Evolutionary conservation across 169 alveolate genomes (phyloP).

Genomic region (Perkinsus olseni): DNA sequence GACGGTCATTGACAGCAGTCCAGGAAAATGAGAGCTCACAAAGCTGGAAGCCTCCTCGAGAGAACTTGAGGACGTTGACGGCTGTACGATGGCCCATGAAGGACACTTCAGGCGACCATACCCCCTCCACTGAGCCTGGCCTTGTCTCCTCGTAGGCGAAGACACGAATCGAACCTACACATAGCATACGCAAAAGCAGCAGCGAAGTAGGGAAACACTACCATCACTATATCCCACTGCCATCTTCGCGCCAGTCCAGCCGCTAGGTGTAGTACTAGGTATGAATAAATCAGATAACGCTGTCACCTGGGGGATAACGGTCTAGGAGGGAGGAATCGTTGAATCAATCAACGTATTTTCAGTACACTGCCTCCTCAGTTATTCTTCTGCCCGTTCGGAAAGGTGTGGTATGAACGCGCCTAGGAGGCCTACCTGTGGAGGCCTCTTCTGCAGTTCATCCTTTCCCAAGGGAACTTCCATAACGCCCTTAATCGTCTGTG

Average conservation of each 20-base stretch:
- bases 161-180: background rate
- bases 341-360: too few species aligned
- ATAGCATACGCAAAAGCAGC: background rate
- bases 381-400: too few species aligned
- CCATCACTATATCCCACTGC: constrained; percentile 72
- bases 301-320: too few species aligned
- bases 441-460: background rate
- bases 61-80: constrained; percentile 39
- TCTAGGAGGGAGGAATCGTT: too few species aligned
- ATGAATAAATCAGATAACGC: background rate
- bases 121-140: background rate
- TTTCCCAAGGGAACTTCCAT: background rate
- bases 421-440: background rate
- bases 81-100: constrained; percentile 57
- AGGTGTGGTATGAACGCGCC: background rate
- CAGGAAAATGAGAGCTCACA: background rate
- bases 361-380: too few species aligned
- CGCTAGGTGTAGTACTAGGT: background rate
- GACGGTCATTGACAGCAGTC: too few species aligned
- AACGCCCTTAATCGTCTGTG: background rate
- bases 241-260: constrained; percentile 8
- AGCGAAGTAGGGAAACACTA: constrained; percentile 36
- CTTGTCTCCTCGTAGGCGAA: background rate
- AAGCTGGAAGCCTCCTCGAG: constrained; percentile 23
- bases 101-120: constrained; percentile 19